Conservation (phyloP, 495 filamentous ascomycete genomes). For the Neurospora sp. region DNA sequence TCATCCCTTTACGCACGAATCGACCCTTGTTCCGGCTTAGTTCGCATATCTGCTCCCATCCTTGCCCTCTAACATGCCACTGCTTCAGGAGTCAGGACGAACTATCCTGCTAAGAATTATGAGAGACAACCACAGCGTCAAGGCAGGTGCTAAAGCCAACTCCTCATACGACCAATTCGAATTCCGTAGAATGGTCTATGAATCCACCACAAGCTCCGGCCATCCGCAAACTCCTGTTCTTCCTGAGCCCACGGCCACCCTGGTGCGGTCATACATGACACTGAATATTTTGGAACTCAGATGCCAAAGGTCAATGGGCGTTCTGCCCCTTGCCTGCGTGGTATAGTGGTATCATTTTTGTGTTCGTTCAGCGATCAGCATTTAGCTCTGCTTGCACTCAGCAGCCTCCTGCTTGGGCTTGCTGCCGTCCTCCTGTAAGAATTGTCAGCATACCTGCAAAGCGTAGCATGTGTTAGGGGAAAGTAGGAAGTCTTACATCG, state of each 20-base stretch:
- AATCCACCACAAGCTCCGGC: constrained; percentile 7
- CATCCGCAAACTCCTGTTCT: constrained; percentile 1
- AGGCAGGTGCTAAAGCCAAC: constrained; percentile 12
- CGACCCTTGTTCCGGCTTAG: background rate
- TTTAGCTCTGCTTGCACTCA: constrained; percentile 99
- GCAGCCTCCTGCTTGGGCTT: constrained; percentile 99
- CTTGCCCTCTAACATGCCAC: background rate
- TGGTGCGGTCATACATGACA: constrained; percentile 6
- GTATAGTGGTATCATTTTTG: background rate
- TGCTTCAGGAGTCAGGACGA: background rate
- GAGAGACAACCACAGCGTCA: constrained; percentile 15
- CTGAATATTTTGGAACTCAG: constrained; percentile 5
- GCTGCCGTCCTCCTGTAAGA: constrained; percentile 69
- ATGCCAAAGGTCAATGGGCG: constrained; percentile 1
- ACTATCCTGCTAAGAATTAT: background rate
- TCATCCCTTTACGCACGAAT: background rate
- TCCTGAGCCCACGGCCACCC: constrained; percentile 3
- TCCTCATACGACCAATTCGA: constrained; percentile 11
- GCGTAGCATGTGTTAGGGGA: background rate
- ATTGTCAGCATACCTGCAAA: constrained; percentile 3
- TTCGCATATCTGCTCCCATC: background rate
- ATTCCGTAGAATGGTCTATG: constrained; percentile 13
- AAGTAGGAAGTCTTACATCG: constrained; percentile 53
- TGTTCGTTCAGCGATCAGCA: background rate
- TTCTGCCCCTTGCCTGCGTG: background rate